A percentile compares a stretch with the other conserved stretches of the same genome.
These are phyloP conservation scores for Nicotiana benthamiana DNA, from an alignment of 257 asterid genomes.

Conservation along the genomic window DNA sequence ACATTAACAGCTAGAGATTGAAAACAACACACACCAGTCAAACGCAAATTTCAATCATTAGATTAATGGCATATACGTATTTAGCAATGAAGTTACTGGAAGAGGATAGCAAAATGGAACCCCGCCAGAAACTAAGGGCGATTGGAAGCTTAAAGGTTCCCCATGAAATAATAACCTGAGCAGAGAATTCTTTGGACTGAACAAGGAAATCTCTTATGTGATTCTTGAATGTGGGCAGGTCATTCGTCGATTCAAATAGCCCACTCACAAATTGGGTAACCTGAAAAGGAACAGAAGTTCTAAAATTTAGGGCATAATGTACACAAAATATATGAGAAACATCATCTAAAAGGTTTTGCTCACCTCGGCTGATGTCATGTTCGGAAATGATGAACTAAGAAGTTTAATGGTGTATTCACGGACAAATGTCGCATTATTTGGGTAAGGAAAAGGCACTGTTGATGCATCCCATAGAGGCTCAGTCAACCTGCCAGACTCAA, in stretches of 20 bases:
- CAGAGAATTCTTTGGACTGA: conserved; percentile 95
- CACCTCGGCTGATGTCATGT: conserved; percentile 86
- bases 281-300: conserved; percentile 19
- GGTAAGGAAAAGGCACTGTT: conserved; percentile 56
- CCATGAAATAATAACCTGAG: conserved; percentile 52
- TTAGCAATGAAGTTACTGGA: too few species aligned
- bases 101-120: neutral
- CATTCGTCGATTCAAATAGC: conserved; percentile 65
- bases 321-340: neutral
- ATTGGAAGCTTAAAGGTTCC: neutral
- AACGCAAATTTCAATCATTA: too few species aligned
- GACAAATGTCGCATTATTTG: conserved; percentile 58
- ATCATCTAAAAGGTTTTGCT: neutral
- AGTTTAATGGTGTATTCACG: conserved; percentile 88
- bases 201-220: conserved; percentile 89
- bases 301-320: too few species aligned
- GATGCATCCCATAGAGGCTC: conserved; percentile 93
- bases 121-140: neutral
- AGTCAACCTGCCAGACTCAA: conserved; percentile 58
- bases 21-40: too few species aligned
- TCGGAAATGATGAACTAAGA: conserved; percentile 85
- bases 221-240: conserved; percentile 67
- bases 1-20: too few species aligned
- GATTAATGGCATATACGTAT: too few species aligned
- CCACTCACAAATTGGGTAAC: conserved; percentile 85